Base-by-base conservation (phyloP, 495 filamentous ascomycete genomes). In the Lepidopterella palustris region DNA sequence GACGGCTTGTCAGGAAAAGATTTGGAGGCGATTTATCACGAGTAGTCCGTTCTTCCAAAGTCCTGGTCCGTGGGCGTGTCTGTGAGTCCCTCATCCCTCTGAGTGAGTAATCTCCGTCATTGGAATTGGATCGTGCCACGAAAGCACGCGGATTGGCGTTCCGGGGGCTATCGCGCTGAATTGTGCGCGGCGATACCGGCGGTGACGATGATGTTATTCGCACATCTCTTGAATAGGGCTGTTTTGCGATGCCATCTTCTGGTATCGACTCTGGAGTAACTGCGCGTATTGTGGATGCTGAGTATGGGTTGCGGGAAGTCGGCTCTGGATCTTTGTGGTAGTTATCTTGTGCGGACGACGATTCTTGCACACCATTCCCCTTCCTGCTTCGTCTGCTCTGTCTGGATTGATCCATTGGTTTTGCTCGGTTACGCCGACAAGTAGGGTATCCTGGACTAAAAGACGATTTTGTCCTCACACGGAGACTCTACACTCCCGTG, bases 11-110 rank as follows among this genome's bases (percentile, higher is more conserved):
- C 20, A 61, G 61, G 15, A 72, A 65, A 31, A 70, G 45, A 11
- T 59, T 62, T 1, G 67, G 45, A 13, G 71, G 72, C 9, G 68
- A 70, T 11, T 55, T 61, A 10, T 73, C 71, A 24, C 68, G 61
- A 11, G 69, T 56, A 5, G 57, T 58, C 15, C 68, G 53, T 56
- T 76, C 72, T 25, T 74, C 74, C 45, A 76, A 45, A 21, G 74
- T 77, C 26, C 74, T 51, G 23, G 74, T 76, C 18, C 74, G 65
- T 20, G 70, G 73, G 18, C 73, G 63, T 15, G 61, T 63, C 25
- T 59, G 53, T 45, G 60, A 4, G 13, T 68, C 65, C 27, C 62
- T 61, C 5, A 57, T 25, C 25, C 45, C 20, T 27, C 62, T 28
- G n/a, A 62, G 49, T 15, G 53, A 50, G 57, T 68, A 68, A 8